These are phyloP conservation scores for Daldinia concentrica DNA, from an alignment of 495 filamentous ascomycete species.

Conservation along the genomic window DNA sequence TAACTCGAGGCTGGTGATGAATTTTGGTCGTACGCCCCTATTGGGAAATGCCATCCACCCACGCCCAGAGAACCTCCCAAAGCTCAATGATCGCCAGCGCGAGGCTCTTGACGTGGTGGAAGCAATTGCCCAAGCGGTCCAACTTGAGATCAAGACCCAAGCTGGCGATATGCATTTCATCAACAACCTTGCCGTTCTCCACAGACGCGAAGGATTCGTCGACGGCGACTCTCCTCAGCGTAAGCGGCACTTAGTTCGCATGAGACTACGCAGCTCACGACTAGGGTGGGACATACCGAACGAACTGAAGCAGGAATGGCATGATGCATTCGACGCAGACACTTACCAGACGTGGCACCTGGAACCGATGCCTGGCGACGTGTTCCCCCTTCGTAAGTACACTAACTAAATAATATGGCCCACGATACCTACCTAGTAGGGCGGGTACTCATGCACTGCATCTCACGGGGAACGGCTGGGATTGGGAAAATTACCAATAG, in stretches of 20 bases:
- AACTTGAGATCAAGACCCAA: slow-evolving; percentile 61
- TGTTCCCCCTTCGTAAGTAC: slow-evolving; percentile 58
- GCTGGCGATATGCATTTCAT: slow-evolving; percentile 78
- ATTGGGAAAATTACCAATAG: slow-evolving; percentile 17
- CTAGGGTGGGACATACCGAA: slow-evolving; percentile 58
- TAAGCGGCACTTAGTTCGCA: slow-evolving; percentile 62
- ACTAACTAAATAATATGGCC: slow-evolving; percentile 52
- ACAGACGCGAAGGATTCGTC: slow-evolving; percentile 70
- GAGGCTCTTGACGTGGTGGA: slow-evolving; percentile 73
- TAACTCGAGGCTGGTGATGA: slow-evolving; percentile 63
- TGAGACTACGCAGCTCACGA: slow-evolving; percentile 58
- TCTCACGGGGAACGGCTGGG: slow-evolving; percentile 8
- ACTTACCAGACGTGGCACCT: slow-evolving; percentile 59
- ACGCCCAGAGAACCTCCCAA: slow-evolving; percentile 62
- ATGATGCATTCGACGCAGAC: slow-evolving; percentile 53
- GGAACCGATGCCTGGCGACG: slow-evolving; percentile 61
- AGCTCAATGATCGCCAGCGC: slow-evolving; percentile 63
- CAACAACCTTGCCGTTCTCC: slow-evolving; percentile 77
- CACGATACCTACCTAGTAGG: slow-evolving; percentile 3
- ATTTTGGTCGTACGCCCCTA: slow-evolving; percentile 68
- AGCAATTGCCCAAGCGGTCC: slow-evolving; percentile 64
- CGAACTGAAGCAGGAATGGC: slow-evolving; percentile 55
- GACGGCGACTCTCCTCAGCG: slow-evolving; percentile 54
- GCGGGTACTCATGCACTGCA: slow-evolving; percentile 27
- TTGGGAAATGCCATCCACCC: slow-evolving; percentile 66